These are phyloP conservation scores for Hypoxylon sp. DNA, from an alignment of 2,329 filamentous ascomycete genomes.

Conservation along the genomic window DNA sequence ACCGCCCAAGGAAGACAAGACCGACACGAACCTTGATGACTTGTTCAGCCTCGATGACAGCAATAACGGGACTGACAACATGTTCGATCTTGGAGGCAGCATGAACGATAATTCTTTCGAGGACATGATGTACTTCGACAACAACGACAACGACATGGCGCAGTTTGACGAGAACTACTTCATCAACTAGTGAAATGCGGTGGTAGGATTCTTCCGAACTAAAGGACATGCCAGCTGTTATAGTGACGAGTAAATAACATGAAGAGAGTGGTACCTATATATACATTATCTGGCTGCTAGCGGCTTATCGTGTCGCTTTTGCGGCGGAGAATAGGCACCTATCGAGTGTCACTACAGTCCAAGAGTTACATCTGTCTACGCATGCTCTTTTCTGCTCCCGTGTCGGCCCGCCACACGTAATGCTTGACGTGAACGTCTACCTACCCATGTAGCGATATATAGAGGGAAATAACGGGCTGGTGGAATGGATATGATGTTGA, in stretches of 20 bases:
- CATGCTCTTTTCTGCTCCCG: neutral
- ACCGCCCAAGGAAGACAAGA: conserved; percentile 42
- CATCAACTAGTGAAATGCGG: conserved; percentile 43
- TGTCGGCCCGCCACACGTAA: neutral
- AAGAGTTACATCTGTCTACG: neutral
- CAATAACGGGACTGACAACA: conserved; percentile 51
- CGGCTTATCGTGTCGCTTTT: too few species aligned
- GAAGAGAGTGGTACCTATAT: too few species aligned
- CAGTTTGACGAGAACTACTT: conserved; percentile 64
- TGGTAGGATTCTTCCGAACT: neutral
- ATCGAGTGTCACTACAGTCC: neutral
- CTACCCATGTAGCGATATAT: too few species aligned
- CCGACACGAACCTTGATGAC: conserved; percentile 58
- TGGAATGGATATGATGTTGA: too few species aligned
- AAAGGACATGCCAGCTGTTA: too few species aligned
- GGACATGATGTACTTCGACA: conserved; percentile 61
- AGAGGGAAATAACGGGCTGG: too few species aligned
- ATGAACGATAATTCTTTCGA: conserved; percentile 62
- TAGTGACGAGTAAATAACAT: neutral
- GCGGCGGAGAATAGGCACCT: neutral
- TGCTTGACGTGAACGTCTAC: neutral
- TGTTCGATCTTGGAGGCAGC: conserved; percentile 56
- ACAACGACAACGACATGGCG: conserved; percentile 59
- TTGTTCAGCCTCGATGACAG: conserved; percentile 61
- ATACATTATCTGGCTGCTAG: too few species aligned